A percentile compares a stretch with the other conserved stretches of the same genome.
phyloP scores from a whole-genome alignment of 2,329 filamentous ascomycete species.

The Neofusicoccum kwambonambiense region DNA sequence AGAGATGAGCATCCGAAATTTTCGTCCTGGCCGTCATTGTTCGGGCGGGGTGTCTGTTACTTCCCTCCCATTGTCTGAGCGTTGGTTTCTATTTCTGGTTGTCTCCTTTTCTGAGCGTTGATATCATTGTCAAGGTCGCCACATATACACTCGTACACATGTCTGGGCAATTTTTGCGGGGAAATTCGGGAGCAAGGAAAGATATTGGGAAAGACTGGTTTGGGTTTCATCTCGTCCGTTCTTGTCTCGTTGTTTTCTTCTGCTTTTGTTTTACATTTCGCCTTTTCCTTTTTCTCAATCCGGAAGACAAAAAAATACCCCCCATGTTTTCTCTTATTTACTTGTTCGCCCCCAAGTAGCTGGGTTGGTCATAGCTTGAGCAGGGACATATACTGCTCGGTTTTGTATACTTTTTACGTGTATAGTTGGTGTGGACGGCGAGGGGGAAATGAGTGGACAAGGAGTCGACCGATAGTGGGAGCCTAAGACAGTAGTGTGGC shows the following conservation, averaged over 20 bases:
- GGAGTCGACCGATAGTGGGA: neutral
- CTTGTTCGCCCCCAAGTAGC: neutral
- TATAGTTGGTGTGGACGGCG: neutral
- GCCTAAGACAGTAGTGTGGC: neutral
- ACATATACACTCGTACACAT: neutral
- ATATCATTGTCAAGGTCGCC: neutral
- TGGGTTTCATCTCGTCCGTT: neutral
- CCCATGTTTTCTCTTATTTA: neutral
- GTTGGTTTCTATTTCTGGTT: neutral
- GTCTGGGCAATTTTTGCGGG: neutral
- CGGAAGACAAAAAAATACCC: constrained; percentile 10
- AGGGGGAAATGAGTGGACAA: neutral
- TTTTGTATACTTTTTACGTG: neutral
- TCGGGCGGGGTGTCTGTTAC: neutral
- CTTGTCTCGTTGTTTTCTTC: neutral
- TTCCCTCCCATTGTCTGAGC: neutral
- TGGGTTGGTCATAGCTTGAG: neutral
- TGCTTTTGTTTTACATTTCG: neutral
- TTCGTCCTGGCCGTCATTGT: neutral
- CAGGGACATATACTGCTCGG: neutral
- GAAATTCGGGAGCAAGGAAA: neutral
- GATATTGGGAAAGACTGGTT: constrained; percentile 1
- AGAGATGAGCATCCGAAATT: constrained; percentile 13
- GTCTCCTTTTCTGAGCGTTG: neutral
- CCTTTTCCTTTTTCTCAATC: neutral